Evolutionary conservation across 1,284 basidiomycete species (phyloP).

Genomic region (Cutaneotrichosporon spelunceum): DNA sequence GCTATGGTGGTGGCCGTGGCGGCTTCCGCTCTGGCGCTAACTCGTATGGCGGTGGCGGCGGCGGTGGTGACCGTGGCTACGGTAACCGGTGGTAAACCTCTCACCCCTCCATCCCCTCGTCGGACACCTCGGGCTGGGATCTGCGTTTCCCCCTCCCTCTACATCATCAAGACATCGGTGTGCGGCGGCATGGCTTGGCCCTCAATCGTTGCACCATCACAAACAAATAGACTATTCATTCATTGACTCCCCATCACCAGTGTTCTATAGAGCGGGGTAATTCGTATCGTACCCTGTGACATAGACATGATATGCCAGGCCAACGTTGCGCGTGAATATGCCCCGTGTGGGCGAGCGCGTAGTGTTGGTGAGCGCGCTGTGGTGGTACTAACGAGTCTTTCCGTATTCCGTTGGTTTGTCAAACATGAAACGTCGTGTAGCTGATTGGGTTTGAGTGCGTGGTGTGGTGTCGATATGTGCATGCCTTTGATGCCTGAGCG

Average conservation of each 20-base stretch:
- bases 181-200: slow-evolving; percentile 4
- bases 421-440: no score
- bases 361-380: not conserved
- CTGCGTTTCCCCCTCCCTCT: not conserved
- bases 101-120: not conserved
- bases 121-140: not conserved
- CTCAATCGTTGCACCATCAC: slow-evolving; percentile 3
- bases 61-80: slow-evolving; percentile 47
- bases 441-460: no score
- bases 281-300: slow-evolving; percentile 4
- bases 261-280: slow-evolving; percentile 11
- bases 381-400: not conserved
- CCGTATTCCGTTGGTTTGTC: not conserved
- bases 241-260: slow-evolving; percentile 10
- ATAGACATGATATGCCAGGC: slow-evolving; percentile 13
- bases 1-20: slow-evolving; percentile 56
- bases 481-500: no score
- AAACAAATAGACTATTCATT: slow-evolving; percentile 4
- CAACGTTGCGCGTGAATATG: slow-evolving; percentile 16
- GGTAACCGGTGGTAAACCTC: slow-evolving; percentile 36
- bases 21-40: slow-evolving; percentile 33
- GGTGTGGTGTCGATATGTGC: no score
- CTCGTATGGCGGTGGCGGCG: slow-evolving; percentile 29
- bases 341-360: not conserved
- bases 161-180: slow-evolving; percentile 4